Evolutionary conservation across 2,329 filamentous ascomycete genomes (phyloP), one percentile per base, ranked within the genome.

Genomic region (Fusarium lyarnte): DNA sequence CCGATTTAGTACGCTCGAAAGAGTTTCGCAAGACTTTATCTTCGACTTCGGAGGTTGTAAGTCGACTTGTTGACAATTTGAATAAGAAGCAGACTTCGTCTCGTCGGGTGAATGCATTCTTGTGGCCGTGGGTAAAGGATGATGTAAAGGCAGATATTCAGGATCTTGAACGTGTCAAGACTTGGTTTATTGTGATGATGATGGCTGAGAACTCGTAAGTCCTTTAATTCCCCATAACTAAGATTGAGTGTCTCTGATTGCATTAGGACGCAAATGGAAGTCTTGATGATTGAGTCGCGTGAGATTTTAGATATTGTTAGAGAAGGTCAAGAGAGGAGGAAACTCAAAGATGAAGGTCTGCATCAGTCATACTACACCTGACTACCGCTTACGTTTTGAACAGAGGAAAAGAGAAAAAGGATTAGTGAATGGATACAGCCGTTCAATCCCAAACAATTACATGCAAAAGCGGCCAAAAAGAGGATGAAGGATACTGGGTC

Each of bases 281-380:
- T 25, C 8, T 33, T 51, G 31, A 9, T 51, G 31, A 5, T 6
- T 7, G 8, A 51, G 16, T 51, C 47, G 16, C 47, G 1, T 14
- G n/a, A 51, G 4, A 25, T 25, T 25, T 25, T 51, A 5, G 2
- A 3, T 5, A 35, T 51, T 4, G 31, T 11, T 1, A 35, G 21
- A 51, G n/a, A 35, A 13, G 6, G n/a, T 2, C 47, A 21, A 4
- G 3, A 11, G 5, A 51, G 29, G 11, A 21, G 31, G 2, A 21
- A 10, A 3, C 47, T 35, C 2, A 51, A 51, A 3, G 47, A 35
- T 7, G 2, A 35, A 25, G 47, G 47, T 51, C 0, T 51, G 47
- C 1, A 51, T 35, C 47, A 14, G 4, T 0, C 3, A 33, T 19
- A 0, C 16, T 0, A 19, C 4, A 19, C 0, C 0, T 9, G 1